A percentile compares a stretch with the other conserved stretches of the same genome.
Conservation (phyloP, 768 basidiomycete species). For the Candolleomyces aberdarensis region DNA sequence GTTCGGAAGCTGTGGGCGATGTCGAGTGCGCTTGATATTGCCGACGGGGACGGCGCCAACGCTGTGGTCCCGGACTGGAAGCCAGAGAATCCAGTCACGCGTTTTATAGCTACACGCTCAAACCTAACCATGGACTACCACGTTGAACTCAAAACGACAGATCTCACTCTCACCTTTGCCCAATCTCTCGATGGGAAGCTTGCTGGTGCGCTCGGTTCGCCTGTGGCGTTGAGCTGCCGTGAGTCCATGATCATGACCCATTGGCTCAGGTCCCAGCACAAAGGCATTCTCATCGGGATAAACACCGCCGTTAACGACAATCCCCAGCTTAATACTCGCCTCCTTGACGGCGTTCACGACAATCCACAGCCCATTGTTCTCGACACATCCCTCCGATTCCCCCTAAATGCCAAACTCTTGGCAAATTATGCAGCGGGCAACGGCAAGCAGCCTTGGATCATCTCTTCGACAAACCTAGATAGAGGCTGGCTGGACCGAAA, state of each 20-base stretch:
- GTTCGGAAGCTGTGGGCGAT: not conserved
- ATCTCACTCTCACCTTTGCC: constrained; percentile 81
- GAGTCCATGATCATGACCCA: constrained; percentile 95
- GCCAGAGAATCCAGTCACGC: not conserved
- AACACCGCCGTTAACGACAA: constrained; percentile 90
- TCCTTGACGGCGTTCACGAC: constrained; percentile 42
- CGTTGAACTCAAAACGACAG: constrained; percentile 19
- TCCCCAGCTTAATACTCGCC: constrained; percentile 84
- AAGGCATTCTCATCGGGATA: constrained; percentile 88
- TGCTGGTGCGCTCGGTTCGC: constrained; percentile 66
- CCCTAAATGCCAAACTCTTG: constrained; percentile 66
- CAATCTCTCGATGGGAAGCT: constrained; percentile 89
- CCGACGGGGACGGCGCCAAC: not conserved
- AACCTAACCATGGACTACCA: constrained; percentile 4
- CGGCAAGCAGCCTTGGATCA: constrained; percentile 72
- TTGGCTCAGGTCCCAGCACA: constrained; percentile 92
- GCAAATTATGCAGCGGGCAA: constrained; percentile 53
- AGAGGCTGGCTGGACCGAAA: constrained; percentile 31
- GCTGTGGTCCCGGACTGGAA: not conserved
- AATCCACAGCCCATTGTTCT: constrained; percentile 72
- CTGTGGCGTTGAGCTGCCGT: constrained; percentile 78
- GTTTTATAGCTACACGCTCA: not conserved
- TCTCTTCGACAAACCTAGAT: constrained; percentile 28
- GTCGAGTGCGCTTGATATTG: not conserved
- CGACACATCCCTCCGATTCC: constrained; percentile 70